Evolutionary conservation across 2,329 filamentous ascomycete species (phyloP).

Genomic region (Aureobasidium zeae): DNA sequence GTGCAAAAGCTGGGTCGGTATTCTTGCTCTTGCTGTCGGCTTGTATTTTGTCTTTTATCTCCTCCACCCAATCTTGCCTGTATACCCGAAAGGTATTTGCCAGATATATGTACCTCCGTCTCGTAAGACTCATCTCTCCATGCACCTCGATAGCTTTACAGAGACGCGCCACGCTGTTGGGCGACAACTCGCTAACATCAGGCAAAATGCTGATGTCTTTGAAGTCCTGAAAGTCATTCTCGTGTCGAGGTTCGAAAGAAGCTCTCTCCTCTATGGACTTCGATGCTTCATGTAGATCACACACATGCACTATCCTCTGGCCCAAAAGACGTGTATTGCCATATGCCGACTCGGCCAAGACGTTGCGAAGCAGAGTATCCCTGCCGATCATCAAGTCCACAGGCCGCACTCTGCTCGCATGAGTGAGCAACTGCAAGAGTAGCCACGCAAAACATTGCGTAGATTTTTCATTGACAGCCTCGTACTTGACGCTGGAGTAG

Average conservation of each 20-base stretch:
- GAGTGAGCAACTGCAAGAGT: neutral
- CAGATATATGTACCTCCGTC: neutral
- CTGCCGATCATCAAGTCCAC: constrained; percentile 1
- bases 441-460: constrained; percentile 6
- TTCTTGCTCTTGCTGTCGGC: neutral
- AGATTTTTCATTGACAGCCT: neutral
- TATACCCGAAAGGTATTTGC: neutral
- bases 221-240: constrained; percentile 7
- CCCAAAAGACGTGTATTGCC: neutral
- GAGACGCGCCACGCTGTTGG: neutral
- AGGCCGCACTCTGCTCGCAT: neutral
- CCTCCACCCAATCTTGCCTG: neutral
- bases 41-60: neutral
- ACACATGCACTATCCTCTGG: neutral
- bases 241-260: neutral
- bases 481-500: neutral
- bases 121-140: neutral
- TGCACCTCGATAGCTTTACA: neutral
- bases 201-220: neutral
- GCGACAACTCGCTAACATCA: neutral
- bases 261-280: neutral
- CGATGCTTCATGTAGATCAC: neutral
- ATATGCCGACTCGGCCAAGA: neutral
- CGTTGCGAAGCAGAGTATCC: neutral
- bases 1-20: neutral